A percentile compares a stretch with the other conserved stretches of the same genome.
Evolutionary conservation across 2,329 filamentous ascomycete species (phyloP).

Genomic region (Botrytis porri): DNA sequence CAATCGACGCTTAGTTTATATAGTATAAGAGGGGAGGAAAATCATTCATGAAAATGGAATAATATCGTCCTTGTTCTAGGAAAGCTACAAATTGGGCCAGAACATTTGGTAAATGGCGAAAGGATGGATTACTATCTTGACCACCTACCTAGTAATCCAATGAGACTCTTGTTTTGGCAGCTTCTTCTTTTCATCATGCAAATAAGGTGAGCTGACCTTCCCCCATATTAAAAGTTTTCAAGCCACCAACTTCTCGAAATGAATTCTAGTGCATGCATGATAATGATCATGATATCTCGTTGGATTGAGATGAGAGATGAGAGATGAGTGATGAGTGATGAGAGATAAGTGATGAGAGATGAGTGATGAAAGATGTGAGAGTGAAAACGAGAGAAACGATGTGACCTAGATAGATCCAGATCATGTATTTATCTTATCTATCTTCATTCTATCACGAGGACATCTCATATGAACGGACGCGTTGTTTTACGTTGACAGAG

Average conservation of each 20-base stretch:
- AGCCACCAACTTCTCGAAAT: not conserved
- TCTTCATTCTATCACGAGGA: constrained; percentile 16
- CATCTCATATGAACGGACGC: constrained; percentile 5
- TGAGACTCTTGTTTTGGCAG: not conserved
- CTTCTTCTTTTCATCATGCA: not conserved
- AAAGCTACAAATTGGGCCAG: not conserved
- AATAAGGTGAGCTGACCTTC: not conserved
- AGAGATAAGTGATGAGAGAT: too few species aligned
- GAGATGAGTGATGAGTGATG: too few species aligned
- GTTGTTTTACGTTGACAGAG: not conserved
- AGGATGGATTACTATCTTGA: not conserved
- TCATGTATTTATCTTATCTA: constrained; percentile 3
- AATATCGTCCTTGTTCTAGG: not conserved
- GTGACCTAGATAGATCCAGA: not conserved
- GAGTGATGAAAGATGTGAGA: not conserved
- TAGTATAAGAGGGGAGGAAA: not conserved
- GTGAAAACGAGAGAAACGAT: not conserved
- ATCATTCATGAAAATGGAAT: not conserved
- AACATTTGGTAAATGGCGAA: not conserved
- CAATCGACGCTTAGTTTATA: not conserved
- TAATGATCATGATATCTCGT: not conserved
- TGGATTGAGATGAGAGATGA: too few species aligned
- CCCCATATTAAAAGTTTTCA: not conserved
- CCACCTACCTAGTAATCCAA: not conserved
- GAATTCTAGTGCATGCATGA: not conserved